Evolutionary conservation across 2,329 filamentous ascomycete genomes (phyloP), one percentile per base, ranked within the genome.

Genomic region (Plectosphaerella sp.): DNA sequence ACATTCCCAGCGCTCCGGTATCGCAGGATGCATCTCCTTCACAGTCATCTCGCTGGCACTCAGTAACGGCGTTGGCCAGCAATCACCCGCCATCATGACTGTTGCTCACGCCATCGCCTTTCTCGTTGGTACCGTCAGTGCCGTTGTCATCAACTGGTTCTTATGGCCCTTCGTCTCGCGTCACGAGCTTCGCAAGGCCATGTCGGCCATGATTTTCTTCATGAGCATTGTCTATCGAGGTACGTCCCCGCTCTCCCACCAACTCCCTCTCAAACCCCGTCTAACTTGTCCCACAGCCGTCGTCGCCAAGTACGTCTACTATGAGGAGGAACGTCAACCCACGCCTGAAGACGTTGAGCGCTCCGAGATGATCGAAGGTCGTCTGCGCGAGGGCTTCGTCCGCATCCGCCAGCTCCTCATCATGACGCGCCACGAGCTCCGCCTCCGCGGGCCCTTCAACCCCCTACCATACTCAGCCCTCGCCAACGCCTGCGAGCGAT

Each of bases 161-260:
- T 65, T 84, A 4, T 84, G 81, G 81, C 81, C 81, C 3, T 84
- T 84, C 55, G 72, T 84, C 5, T 80, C 81, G 11, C 71, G 81
- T 12, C 80, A 83, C 57, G 80, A 83, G 60, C 70, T 84, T 14
- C 68, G 80, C 20, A 78, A 76, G 53, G 79, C 78, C 0, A 62
- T 82, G 2, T 78, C 79, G 1, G 69, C 73, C 2, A 83, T 81
- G 77, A 68, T 84, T 57, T 77, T 82, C 47, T 81, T 82, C 58
- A 73, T 76, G 53, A 80, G 78, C 52, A 74, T 83, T 53, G 72
- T 83, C 8, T 84, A 84, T 60, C 69, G 81, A 61, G 73, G 74
- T 75, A 54, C 56, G 67, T 62, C 37, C 1, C 3, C 12, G 35
- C 12, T 2, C 36, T 47, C 2, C n/a, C 28, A 5, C 18, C 22